Conservation (phyloP, 2,329 filamentous ascomycete genomes). For the Cryphonectria radicalis region DNA sequence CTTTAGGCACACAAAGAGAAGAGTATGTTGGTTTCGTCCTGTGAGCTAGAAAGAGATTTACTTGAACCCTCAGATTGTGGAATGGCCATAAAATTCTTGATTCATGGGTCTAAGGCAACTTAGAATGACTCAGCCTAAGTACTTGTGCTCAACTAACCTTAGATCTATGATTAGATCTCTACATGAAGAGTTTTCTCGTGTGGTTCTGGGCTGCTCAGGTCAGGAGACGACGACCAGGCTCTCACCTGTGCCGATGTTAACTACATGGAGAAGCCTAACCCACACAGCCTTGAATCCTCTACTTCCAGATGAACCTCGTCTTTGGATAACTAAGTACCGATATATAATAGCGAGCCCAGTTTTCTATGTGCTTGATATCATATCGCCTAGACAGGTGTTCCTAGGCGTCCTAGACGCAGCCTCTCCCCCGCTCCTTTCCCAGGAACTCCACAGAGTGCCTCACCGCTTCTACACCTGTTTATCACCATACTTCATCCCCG, state of each 20-base stretch:
- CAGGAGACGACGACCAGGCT: background rate
- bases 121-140: background rate
- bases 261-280: too few relatives aligned
- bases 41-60: background rate
- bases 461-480: slow-evolving; percentile 25
- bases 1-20: too few relatives aligned
- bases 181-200: background rate
- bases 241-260: too few relatives aligned
- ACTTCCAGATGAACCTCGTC: too few relatives aligned
- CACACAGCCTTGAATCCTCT: too few relatives aligned
- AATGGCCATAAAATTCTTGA: background rate
- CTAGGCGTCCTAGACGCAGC: background rate
- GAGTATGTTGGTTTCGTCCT: background rate
- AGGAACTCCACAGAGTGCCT: background rate
- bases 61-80: background rate
- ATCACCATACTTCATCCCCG: slow-evolving; percentile 32
- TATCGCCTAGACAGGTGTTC: background rate
- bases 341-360: too few relatives aligned
- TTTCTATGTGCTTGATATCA: background rate
- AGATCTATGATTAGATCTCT: background rate
- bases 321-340: too few relatives aligned
- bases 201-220: background rate
- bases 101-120: slow-evolving; percentile 3
- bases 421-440: background rate
- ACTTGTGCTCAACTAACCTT: background rate